phyloP scores from a whole-genome alignment of 2,329 filamentous ascomycete species.

The Penicillium sp. region DNA sequence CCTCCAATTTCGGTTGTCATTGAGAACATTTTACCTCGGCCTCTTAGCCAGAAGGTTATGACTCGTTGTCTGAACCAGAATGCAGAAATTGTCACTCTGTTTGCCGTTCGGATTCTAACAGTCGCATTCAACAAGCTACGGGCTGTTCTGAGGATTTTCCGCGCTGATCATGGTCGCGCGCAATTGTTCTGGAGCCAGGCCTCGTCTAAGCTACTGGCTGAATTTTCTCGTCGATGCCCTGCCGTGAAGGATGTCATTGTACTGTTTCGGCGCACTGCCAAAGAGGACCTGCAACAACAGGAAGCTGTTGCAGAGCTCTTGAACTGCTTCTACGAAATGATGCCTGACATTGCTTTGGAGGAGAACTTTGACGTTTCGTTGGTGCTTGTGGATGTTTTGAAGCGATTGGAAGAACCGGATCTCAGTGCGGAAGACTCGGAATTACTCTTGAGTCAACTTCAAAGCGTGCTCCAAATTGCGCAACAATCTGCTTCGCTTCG shows the following conservation, averaged over 20 bases:
- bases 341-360: conserved; percentile 71
- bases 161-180: conserved; percentile 41
- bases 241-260: conserved; percentile 73
- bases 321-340: conserved; percentile 74
- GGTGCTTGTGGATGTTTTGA: conserved; percentile 63
- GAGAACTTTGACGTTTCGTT: conserved; percentile 85
- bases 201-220: conserved; percentile 59
- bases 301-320: conserved; percentile 74
- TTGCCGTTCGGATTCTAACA: conserved; percentile 72
- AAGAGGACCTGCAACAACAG: conserved; percentile 66
- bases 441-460: conserved; percentile 65
- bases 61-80: conserved; percentile 72
- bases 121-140: conserved; percentile 73
- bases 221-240: conserved; percentile 73
- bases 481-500: conserved; percentile 75
- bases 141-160: conserved; percentile 57
- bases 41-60: conserved; percentile 72
- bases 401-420: conserved; percentile 49
- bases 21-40: conserved; percentile 78
- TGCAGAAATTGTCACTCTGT: conserved; percentile 74
- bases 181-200: conserved; percentile 63
- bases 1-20: conserved; percentile 73
- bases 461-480: conserved; percentile 75
- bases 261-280: conserved; percentile 63
- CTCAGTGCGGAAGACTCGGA: conserved; percentile 47